Conservation (phyloP, 352 stramenopile genomes). For the Phytopythium helicoides region DNA sequence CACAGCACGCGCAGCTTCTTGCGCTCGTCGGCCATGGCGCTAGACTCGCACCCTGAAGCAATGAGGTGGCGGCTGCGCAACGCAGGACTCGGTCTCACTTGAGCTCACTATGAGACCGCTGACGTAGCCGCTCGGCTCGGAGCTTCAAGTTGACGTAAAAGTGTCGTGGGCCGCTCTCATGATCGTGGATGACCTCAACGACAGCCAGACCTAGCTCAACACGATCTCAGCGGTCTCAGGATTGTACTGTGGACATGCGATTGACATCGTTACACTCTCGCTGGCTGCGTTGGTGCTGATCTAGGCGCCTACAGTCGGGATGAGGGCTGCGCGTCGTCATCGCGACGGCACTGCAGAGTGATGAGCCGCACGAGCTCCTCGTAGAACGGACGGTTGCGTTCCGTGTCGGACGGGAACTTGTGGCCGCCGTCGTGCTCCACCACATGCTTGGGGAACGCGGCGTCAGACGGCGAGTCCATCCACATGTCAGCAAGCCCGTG, state of each 20-base stretch:
- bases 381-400: conserved; percentile 20
- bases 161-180: conserved; percentile 2
- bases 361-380: conserved; percentile 15
- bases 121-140: background rate
- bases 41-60: background rate
- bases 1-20: conserved; percentile 70
- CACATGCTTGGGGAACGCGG: conserved; percentile 12
- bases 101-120: conserved; percentile 6
- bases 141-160: too few species aligned
- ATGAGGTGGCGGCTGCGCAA: background rate
- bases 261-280: too few species aligned
- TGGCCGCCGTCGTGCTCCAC: conserved; percentile 30
- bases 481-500: conserved; percentile 30
- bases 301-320: too few species aligned
- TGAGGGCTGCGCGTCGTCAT: conserved; percentile 7
- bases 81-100: too few species aligned
- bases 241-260: too few species aligned
- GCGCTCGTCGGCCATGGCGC: conserved; percentile 9
- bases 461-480: conserved; percentile 7
- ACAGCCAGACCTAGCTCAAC: too few species aligned
- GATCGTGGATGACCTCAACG: too few species aligned
- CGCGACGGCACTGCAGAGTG: too few species aligned
- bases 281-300: too few species aligned
- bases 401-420: conserved; percentile 20
- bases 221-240: too few species aligned